Percentiles rank a stretch among this genome's conserved stretches.
Evolutionary conservation across 163 green algal genomes (phyloP).

Genomic region (Prototheca cutis): DNA sequence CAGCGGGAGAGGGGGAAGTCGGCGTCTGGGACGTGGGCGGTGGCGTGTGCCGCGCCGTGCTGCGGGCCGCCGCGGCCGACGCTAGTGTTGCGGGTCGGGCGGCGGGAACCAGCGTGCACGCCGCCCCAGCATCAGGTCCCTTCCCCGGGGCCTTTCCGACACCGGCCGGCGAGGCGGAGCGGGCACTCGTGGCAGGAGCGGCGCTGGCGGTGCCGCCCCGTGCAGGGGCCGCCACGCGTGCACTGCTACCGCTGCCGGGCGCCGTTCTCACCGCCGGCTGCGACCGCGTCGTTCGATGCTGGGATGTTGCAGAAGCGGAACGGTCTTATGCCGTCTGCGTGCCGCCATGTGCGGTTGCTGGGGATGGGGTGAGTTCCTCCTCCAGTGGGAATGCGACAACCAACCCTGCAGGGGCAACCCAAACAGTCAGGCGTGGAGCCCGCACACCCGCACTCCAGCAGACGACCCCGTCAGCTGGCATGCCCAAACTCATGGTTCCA

Average conservation of each 20-base stretch:
- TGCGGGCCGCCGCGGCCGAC: neutral
- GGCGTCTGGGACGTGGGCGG: slow-evolving; percentile 64
- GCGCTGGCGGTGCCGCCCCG: slow-evolving; percentile 3
- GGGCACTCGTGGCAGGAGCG: slow-evolving; percentile 24
- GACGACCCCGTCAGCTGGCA: too few relatives aligned
- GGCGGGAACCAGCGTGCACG: too few relatives aligned
- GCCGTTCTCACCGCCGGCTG: slow-evolving; percentile 56
- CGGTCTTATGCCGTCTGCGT: slow-evolving; percentile 55
- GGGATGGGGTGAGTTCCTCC: neutral
- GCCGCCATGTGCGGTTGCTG: slow-evolving; percentile 9
- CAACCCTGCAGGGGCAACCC: too few relatives aligned
- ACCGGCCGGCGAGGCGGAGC: too few relatives aligned
- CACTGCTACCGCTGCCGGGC: slow-evolving; percentile 47
- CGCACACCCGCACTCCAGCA: too few relatives aligned
- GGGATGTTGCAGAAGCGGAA: slow-evolving; percentile 29
- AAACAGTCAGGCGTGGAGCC: too few relatives aligned
- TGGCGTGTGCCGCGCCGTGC: slow-evolving; percentile 52
- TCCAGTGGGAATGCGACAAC: too few relatives aligned
- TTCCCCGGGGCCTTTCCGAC: too few relatives aligned
- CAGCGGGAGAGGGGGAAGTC: slow-evolving; percentile 57
- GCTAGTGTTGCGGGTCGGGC: too few relatives aligned
- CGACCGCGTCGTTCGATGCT: slow-evolving; percentile 44
- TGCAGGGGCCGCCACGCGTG: slow-evolving; percentile 7
- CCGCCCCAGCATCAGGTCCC: too few relatives aligned
- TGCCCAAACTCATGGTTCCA: too few relatives aligned